These are phyloP conservation scores for Zychaea mexicana DNA, from an alignment of 371 early-diverging fungal genomes.

Conservation along the genomic window DNA sequence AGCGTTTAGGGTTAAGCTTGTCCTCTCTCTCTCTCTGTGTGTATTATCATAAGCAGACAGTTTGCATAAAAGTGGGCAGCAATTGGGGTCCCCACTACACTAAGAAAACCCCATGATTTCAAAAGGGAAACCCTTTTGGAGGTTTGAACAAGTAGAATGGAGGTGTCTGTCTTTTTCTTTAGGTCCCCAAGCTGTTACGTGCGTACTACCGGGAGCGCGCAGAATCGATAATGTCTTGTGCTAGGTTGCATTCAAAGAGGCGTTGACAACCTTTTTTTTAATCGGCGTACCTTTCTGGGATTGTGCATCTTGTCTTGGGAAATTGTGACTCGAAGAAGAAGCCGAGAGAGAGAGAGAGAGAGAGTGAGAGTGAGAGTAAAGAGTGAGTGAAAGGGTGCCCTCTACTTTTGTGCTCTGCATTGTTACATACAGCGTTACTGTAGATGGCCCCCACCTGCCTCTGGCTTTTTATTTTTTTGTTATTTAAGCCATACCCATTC, in stretches of 20 bases:
- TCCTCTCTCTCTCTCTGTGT: not conserved
- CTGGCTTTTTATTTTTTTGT: not conserved
- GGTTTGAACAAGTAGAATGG: not conserved
- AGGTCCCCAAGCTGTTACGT: too few relatives aligned
- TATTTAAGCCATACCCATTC: slow-evolving; percentile 6
- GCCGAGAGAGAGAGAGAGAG: not conserved
- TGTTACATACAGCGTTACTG: too few relatives aligned
- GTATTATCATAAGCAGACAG: not conserved
- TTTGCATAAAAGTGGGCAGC: slow-evolving; percentile 3
- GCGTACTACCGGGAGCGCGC: too few relatives aligned
- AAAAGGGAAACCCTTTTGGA: not conserved
- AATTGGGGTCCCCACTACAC: slow-evolving; percentile 1
- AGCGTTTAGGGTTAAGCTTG: slow-evolving; percentile 8
- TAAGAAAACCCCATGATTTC: slow-evolving; percentile 14
- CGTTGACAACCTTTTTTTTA: slow-evolving; percentile 1
- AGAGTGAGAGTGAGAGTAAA: too few relatives aligned
- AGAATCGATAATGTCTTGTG: not conserved
- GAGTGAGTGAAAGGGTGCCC: not conserved
- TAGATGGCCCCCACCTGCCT: too few relatives aligned
- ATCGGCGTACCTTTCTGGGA: slow-evolving; percentile 4
- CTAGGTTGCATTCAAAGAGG: not conserved
- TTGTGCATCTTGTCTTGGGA: slow-evolving; percentile 4
- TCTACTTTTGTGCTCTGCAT: too few relatives aligned
- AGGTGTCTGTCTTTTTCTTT: not conserved
- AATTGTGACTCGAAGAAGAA: slow-evolving; percentile 6